Base-by-base conservation (phyloP, 345 rosid genomes). In the Ceriops zippeliana region DNA sequence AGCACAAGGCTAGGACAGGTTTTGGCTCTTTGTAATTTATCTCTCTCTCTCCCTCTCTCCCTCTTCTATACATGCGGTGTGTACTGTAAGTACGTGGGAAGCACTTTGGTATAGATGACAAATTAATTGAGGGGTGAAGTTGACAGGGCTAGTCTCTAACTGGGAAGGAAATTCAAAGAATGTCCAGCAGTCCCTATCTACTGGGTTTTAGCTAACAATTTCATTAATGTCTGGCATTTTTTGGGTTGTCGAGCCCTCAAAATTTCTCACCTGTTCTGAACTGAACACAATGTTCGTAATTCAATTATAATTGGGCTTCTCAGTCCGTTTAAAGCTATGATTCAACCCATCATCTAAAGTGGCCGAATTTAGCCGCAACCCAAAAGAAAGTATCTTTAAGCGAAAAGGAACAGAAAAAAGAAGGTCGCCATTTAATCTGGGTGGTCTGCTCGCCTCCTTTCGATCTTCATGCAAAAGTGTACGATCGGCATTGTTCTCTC, bases 151-250 rank as follows among this genome's bases (percentile, higher is more conserved):
- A 30, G 30, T 62, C 51, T 38, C 61, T 17, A 34, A 42, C 47
- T 34, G 69, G 71, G 62, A 64, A 66, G 71, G 6, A 37, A 52
- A 76, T 65, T 77, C 49, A 54, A 54, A 61, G 82, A 76, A 72
- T 70, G 73, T 67, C 76, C 27, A 30, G 66, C 77, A 71, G 73
- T 60, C 49, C 20, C 5, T 27, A 61, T 37, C 24, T 67, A 17
- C 16, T 7, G 61, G 51, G 24, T 19, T 24, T 24, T 27, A 8
- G 32, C 24, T 61, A 1, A 58, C 60, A 16, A 10, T 63, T 70
- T 64, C 77, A 68, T 76, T 71, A 81, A 78, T 76, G 75, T 65
- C 61, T 67, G 0, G 80, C 81, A 78, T 76, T 73, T 81, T 80
- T 76, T 80, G 81, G 86, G 83, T 58, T 32, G 3, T 66, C 7